Base-by-base conservation (phyloP, 2,329 filamentous ascomycete species). In the Hypoxylon sp. region DNA sequence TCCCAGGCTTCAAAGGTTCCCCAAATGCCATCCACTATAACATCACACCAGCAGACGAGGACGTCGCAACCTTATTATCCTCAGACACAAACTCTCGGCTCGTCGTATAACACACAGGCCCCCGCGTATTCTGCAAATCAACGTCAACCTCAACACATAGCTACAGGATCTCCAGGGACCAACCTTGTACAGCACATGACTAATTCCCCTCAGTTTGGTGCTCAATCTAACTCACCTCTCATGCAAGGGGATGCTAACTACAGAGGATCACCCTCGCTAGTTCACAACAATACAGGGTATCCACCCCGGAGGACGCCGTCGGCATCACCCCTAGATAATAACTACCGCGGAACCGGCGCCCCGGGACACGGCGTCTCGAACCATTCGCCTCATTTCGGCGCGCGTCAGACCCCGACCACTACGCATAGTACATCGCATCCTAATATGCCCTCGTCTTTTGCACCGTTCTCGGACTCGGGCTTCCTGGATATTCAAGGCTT, bases 131-230 rank as follows among this genome's bases (percentile, higher is more conserved):
- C 73, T 22, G 65, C 70, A 9, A 72, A 68, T 26, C 75, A 75
- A 52, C 75, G 75, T 14, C 61, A 73, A 22, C 70, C 73, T 36
- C 74, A 75, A 28, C 73, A 73, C 48, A 71, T 76, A 56, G 66
- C 69, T 33, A 75, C 67, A 20, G 68, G 71, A 30, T 75, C 75
- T 14, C 72, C 75, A 22, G 73, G 67, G n/a, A 70, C 73, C 4
- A 70, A 67, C 5, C 74, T 77, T 36, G 74, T 75, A 51, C 73
- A 74, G 45, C 75, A 76, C 44, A 72, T 75, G 45, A 73, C 74
- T 32, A 76, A 76, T 61, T 76, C 75, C 46, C 75, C 75, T 16
- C 75, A 76, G 46, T 76, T 76, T 42, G 70, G 71, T 22, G 67
- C 73, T 2, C 75, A 77, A 53, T 75, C 71, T 16, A 76, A 76